Conservation (phyloP, 1,284 basidiomycete genomes). For the Tilletia caries region DNA sequence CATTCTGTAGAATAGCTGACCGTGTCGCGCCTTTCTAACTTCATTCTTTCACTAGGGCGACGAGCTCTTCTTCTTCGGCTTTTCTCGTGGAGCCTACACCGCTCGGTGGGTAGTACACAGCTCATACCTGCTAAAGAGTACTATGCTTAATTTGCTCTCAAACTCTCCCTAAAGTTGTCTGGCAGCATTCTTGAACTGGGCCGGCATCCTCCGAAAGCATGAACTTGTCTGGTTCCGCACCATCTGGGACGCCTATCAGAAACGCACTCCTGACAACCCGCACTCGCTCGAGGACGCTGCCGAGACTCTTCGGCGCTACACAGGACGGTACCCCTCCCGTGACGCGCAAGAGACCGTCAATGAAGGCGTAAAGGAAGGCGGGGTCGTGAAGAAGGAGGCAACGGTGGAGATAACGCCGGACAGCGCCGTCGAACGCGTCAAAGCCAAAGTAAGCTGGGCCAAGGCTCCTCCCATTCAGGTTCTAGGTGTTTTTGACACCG, state of each 20-base stretch:
- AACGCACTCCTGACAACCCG: slow-evolving; percentile 30
- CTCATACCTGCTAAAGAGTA: no score
- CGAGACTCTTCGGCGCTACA: slow-evolving; percentile 25
- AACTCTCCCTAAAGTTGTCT: no score
- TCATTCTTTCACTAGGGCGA: slow-evolving; percentile 36
- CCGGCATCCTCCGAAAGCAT: slow-evolving; percentile 14
- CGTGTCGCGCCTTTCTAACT: no score
- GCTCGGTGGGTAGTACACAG: no score
- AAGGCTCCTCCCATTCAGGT: slow-evolving; percentile 34
- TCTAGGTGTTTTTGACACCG: slow-evolving; percentile 39
- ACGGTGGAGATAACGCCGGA: slow-evolving; percentile 37
- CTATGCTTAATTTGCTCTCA: no score
- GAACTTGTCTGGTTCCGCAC: slow-evolving; percentile 31
- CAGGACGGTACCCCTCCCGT: slow-evolving; percentile 25
- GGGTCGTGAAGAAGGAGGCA: slow-evolving; percentile 25
- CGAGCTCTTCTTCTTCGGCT: slow-evolving; percentile 55
- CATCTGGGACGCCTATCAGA: slow-evolving; percentile 38
- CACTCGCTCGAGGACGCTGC: slow-evolving; percentile 24
- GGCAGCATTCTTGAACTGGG: slow-evolving; percentile 14
- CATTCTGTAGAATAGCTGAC: no score
- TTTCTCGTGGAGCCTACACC: slow-evolving; percentile 15
- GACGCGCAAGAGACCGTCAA: slow-evolving; percentile 25
- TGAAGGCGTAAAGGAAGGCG: slow-evolving; percentile 12
- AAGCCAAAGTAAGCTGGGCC: slow-evolving; percentile 11
- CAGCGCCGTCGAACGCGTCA: slow-evolving; percentile 26